These are phyloP conservation scores for Globisporangium iwayamae DNA, from an alignment of 352 stramenopile species.

Conservation along the genomic window DNA sequence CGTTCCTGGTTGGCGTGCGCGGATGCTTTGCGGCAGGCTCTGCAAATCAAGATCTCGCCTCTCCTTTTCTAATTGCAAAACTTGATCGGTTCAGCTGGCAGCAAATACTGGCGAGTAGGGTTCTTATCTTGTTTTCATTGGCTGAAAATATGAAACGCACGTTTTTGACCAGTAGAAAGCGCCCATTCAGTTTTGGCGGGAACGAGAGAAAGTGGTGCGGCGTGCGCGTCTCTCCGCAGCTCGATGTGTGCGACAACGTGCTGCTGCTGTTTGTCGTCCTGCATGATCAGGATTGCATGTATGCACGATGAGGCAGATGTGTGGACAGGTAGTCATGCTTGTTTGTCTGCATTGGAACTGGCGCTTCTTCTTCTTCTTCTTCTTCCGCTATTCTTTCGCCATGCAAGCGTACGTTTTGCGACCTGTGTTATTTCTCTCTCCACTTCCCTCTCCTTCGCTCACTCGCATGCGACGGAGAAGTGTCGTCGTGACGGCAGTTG, in stretches of 20 bases:
- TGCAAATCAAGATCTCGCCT: background rate
- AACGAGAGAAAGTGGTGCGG: constrained; percentile 5
- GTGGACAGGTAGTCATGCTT: background rate
- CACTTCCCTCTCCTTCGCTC: background rate
- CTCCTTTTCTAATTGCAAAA: constrained; percentile 3
- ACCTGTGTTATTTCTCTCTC: background rate
- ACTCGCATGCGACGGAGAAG: constrained; percentile 1
- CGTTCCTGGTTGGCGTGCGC: too few species aligned
- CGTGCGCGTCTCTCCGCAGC: background rate
- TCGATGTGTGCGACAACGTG: constrained; percentile 9
- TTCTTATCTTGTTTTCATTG: background rate
- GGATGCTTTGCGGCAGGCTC: background rate
- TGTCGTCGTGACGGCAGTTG: background rate
- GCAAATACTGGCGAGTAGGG: constrained; percentile 10
- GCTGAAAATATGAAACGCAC: background rate
- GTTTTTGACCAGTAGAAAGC: background rate
- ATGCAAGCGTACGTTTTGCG: background rate
- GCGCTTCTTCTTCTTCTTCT: background rate
- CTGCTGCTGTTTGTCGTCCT: background rate
- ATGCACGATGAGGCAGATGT: background rate
- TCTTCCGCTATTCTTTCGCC: background rate
- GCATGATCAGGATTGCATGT: background rate
- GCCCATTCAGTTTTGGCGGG: constrained; percentile 6
- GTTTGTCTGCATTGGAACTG: background rate
- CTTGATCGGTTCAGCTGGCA: constrained; percentile 11